Base-by-base conservation (phyloP, 2,329 filamentous ascomycete species). In the Alternaria burnsii region DNA sequence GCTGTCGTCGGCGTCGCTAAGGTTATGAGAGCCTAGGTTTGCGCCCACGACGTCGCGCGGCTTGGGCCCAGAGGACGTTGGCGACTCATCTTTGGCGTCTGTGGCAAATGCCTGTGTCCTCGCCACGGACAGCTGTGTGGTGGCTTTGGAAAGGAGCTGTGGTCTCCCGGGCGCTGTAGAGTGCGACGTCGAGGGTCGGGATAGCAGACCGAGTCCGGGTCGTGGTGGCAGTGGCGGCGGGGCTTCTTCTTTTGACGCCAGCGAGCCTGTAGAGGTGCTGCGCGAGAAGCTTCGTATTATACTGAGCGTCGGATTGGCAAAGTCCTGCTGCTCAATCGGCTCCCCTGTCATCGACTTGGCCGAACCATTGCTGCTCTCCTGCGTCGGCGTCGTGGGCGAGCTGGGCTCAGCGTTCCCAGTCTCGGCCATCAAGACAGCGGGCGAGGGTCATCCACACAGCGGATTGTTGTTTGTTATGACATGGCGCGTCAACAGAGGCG, bases 51-150 rank as follows among this genome's bases (percentile, higher is more conserved):
- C 72, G 59, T 78, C 79, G 41, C 77, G 77, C 56, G 78, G 74
- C 36, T 78, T 76, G 18, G 81, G 80, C n/a, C 67, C 66, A 5
- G 64, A 61, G 7, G 74, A 68, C 2, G 74, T 67, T n/a, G 66
- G 48, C 10, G 69, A 77, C 61, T 52, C 73, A 60, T 69, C 75
- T 52, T 42, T 59, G 41, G 63, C 60, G 51, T 75, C 69, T 24
- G 92, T 91, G 11, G 88, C 88, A 64, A 91, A 90, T 1, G 89
- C 88, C 51, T 94, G 84, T 0, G 91, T 92, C 67, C 94, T 93
- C 63, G 93, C 85, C 16, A 92, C 86, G 0, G 93, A 94, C 14
- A 98, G 74, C 10, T 93, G 93, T 1, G 93, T 97, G 4, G 94
- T 97, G 48, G 94, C 88, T 60, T 88, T 88, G 2, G 90, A 88